These are phyloP conservation scores for Iberis amara DNA, from an alignment of 441 rosid species.

Conservation along the genomic window DNA sequence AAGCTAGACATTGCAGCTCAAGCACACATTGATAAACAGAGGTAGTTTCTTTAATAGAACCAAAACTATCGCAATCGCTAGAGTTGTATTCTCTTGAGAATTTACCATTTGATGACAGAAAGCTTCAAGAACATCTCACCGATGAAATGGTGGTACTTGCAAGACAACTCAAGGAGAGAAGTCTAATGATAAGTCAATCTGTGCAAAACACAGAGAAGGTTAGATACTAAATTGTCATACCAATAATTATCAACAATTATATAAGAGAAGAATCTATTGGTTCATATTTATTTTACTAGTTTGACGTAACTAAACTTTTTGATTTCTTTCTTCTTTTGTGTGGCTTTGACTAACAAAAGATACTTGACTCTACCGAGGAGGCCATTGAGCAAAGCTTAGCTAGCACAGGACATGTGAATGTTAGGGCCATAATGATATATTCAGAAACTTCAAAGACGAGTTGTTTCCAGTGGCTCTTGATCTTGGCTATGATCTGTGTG, in stretches of 20 bases:
- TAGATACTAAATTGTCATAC: conserved; percentile 4
- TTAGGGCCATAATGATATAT: conserved; percentile 43
- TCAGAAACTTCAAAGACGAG: conserved; percentile 28
- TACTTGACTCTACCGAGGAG: too few relatives aligned
- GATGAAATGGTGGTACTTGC: conserved; percentile 96
- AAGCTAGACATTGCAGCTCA: conserved; percentile 26
- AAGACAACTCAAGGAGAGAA: conserved; percentile 71
- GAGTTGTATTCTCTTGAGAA: too few relatives aligned
- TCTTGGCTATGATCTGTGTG: conserved; percentile 62
- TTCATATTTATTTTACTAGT: too few relatives aligned
- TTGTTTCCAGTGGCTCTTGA: conserved; percentile 79
- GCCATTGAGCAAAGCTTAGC: too few relatives aligned
- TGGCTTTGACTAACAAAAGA: too few relatives aligned
- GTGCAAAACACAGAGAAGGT: conserved; percentile 74
- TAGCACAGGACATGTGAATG: too few relatives aligned
- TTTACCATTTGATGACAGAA: conserved; percentile 42
- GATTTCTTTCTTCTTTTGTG: too few relatives aligned
- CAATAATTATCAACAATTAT: too few relatives aligned
- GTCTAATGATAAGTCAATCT: conserved; percentile 70
- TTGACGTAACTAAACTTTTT: too few relatives aligned
- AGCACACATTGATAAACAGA: conserved; percentile 53
- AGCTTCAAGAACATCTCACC: conserved; percentile 75
- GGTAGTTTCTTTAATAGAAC: conserved; percentile 17
- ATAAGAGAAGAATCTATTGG: too few relatives aligned
- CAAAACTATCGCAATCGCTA: too few relatives aligned